Base-by-base conservation (phyloP, 2,329 filamentous ascomycete genomes). In the Ophiostoma montium region DNA sequence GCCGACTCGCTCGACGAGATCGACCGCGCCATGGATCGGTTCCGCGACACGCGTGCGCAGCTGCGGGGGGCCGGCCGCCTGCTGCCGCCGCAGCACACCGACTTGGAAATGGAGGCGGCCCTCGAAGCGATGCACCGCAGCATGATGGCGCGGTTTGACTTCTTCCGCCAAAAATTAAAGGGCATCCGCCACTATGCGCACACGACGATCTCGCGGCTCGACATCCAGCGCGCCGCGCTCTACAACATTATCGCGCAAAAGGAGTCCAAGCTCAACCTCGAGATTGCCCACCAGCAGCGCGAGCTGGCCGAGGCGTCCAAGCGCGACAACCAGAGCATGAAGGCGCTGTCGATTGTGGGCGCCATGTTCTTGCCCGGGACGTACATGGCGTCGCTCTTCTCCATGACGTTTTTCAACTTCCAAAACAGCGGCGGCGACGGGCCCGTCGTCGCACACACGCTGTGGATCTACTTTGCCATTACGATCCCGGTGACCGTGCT, bases 401-500 rank as follows among this genome's bases (percentile, higher is more conserved):
- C 71, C 65, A 82, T 80, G 76, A 76, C 75, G 0, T 82, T 82
- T 59, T 82, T 82, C 65, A 71, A 81, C 62, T 81, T 80, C 55
- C 70, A 71, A 31, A 27, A 27, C 18, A 12, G 39, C 32, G 47
- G 53, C 59, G 64, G 60, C 46, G 60, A 63, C 5, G 60, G 63
- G 16, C 63, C 67, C 5, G 60, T 66, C 44, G 71, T 80, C 15
- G 74, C 72, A 11, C 59, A 65, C 16, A 62, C 69, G 46, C 65
- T 82, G 23, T 82, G 78, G 77, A 70, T 82, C 48, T 82, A 80
- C 63, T 81, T 80, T 55, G 75, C 65, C 53, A 69, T 80, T 48
- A 77, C 76, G 3, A 61, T 81, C 11, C 78, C 78, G 3, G 55
- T 80, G 47, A 82, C 78, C 0, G 58, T 70, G 2, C 27, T 67